Conservation (phyloP, 768 basidiomycete species). For the Tylopilus cervinicoccineus region DNA sequence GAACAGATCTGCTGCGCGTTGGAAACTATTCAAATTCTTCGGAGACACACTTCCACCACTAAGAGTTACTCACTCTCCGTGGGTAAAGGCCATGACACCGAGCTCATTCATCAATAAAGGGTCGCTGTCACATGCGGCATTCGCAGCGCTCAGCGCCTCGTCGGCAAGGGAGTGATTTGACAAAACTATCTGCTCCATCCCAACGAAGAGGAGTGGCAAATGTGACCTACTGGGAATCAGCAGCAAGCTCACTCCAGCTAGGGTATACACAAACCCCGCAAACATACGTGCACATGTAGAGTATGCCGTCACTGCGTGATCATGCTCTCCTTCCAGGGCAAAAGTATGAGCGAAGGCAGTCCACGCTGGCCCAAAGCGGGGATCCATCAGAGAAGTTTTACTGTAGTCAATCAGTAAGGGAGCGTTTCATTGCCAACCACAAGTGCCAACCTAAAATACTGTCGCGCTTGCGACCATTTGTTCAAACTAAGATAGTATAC, state of each 20-base stretch:
- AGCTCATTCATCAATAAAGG: slow-evolving; percentile 89
- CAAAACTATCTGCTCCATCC: slow-evolving; percentile 96
- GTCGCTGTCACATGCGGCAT: slow-evolving; percentile 79
- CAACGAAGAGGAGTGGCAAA: slow-evolving; percentile 90
- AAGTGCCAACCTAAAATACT: slow-evolving; percentile 83
- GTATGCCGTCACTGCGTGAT: slow-evolving; percentile 97
- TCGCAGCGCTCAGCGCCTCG: slow-evolving; percentile 82
- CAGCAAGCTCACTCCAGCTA: neutral
- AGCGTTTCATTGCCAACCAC: neutral
- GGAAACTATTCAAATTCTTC: slow-evolving; percentile 54
- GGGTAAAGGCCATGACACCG: slow-evolving; percentile 89
- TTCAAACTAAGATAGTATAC: slow-evolving; percentile 89
- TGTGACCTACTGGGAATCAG: slow-evolving; percentile 71
- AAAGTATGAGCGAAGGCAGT: slow-evolving; percentile 97
- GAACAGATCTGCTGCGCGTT: slow-evolving; percentile 68
- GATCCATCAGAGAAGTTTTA: slow-evolving; percentile 96
- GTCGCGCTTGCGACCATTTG: slow-evolving; percentile 87
- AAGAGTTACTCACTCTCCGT: slow-evolving; percentile 58
- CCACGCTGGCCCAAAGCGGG: slow-evolving; percentile 95
- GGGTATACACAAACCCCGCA: slow-evolving; percentile 64
- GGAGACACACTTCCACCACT: neutral
- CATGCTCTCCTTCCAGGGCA: slow-evolving; percentile 95
- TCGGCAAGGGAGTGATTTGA: slow-evolving; percentile 79
- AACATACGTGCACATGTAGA: slow-evolving; percentile 96
- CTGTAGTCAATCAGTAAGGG: slow-evolving; percentile 37